Conservation (phyloP, 164 flowering plant species). For the Nelumbo lutea region DNA sequence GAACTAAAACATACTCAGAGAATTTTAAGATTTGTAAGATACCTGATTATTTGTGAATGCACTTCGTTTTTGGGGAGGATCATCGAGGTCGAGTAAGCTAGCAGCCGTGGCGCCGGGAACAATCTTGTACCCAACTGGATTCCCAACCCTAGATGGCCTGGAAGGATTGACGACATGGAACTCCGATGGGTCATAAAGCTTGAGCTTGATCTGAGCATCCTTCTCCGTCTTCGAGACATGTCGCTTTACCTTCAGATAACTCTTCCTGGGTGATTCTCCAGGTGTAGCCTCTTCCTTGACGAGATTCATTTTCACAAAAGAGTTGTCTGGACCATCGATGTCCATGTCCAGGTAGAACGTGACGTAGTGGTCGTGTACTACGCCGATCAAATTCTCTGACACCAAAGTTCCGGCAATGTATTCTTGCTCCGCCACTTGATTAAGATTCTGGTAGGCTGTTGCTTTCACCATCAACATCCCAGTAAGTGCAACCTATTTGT, state of each 20-base stretch:
- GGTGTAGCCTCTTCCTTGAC: constrained; percentile 36
- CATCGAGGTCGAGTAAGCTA: constrained; percentile 65
- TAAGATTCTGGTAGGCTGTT: constrained; percentile 47
- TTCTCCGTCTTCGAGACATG: constrained; percentile 69
- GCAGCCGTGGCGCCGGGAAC: constrained; percentile 80
- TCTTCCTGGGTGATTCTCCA: constrained; percentile 59
- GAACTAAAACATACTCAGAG: no score
- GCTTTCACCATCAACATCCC: constrained; percentile 98
- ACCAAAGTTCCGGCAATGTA: constrained; percentile 62
- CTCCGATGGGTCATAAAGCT: constrained; percentile 69
- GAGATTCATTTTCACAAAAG: constrained; percentile 73
- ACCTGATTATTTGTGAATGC: constrained; percentile 85
- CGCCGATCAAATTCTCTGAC: constrained; percentile 83
- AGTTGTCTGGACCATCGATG: constrained; percentile 70
- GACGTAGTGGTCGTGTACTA: constrained; percentile 83
- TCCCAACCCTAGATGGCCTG: constrained; percentile 58
- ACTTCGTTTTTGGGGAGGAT: constrained; percentile 70
- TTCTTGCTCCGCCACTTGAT: constrained; percentile 44
- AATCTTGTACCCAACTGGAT: constrained; percentile 77
- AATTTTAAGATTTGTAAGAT: neutral
- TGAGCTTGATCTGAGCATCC: constrained; percentile 73
- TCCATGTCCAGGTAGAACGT: constrained; percentile 91
- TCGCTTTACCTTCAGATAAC: constrained; percentile 53
- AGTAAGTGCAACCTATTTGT: constrained; percentile 66
- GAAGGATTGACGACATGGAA: constrained; percentile 71